Conservation (phyloP, 768 basidiomycete species). For the Mycena polygramma region DNA sequence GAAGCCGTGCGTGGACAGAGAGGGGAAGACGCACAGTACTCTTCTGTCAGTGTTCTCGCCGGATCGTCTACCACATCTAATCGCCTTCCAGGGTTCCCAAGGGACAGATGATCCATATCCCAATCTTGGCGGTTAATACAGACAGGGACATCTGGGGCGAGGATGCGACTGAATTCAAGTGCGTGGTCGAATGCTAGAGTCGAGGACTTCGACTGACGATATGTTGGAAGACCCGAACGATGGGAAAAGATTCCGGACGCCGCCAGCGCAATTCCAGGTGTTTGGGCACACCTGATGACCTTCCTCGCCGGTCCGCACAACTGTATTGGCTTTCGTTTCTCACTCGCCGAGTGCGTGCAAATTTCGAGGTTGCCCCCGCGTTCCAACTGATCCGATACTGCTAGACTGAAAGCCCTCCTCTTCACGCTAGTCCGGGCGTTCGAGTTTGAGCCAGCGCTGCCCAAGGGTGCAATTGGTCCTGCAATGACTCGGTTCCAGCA, state of each 20-base stretch:
- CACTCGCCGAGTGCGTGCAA: slow-evolving; percentile 63
- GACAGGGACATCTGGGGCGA: slow-evolving; percentile 46
- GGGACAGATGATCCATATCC: slow-evolving; percentile 61
- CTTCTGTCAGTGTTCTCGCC: slow-evolving; percentile 42
- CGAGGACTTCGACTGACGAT: background rate
- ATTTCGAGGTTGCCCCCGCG: background rate
- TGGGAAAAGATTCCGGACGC: slow-evolving; percentile 22
- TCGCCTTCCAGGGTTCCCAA: slow-evolving; percentile 51
- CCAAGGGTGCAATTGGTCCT: slow-evolving; percentile 16
- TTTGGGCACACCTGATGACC: slow-evolving; percentile 23
- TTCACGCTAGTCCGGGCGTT: slow-evolving; percentile 60
- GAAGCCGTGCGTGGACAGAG: slow-evolving; percentile 57
- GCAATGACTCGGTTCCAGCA: background rate
- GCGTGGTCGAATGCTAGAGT: background rate
- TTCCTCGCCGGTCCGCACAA: slow-evolving; percentile 57
- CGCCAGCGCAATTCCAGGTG: slow-evolving; percentile 14
- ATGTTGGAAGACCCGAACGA: slow-evolving; percentile 31
- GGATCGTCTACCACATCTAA: background rate
- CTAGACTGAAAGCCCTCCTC: slow-evolving; percentile 54
- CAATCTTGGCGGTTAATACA: slow-evolving; percentile 66
- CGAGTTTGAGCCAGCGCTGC: slow-evolving; percentile 52
- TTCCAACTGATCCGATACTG: background rate
- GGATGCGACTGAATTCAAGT: slow-evolving; percentile 20
- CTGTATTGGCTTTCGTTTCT: slow-evolving; percentile 78
- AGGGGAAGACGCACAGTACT: slow-evolving; percentile 54